Conservation (phyloP, 345 rosid genomes). For the Theobroma cacao region DNA sequence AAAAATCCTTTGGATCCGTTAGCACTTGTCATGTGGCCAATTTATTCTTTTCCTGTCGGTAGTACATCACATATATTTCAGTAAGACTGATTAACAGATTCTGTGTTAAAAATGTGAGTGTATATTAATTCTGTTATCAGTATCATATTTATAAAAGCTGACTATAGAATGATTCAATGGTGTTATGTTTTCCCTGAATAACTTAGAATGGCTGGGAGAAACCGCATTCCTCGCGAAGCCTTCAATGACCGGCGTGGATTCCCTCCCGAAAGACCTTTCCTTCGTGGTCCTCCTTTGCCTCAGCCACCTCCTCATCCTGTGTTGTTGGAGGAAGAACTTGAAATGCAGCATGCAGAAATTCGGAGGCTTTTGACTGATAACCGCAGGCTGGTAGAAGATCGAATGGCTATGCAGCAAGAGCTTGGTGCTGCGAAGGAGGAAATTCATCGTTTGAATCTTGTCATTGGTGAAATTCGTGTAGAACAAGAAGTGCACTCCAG, state of each 20-base stretch:
- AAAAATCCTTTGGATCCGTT: not conserved
- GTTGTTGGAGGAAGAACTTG: conserved; percentile 84
- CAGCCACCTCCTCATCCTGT: conserved; percentile 73
- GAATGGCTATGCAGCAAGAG: conserved; percentile 68
- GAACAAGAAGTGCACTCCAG: conserved; percentile 68
- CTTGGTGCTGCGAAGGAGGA: conserved; percentile 85
- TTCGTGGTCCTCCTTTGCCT: conserved; percentile 62
- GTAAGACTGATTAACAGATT: not conserved
- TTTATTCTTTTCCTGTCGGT: not conserved
- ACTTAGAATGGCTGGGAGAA: conserved; percentile 75
- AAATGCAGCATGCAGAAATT: conserved; percentile 72
- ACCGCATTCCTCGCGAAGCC: conserved; percentile 64
- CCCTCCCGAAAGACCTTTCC: conserved; percentile 59
- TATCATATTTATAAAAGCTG: not conserved
- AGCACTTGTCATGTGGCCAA: too few species aligned
- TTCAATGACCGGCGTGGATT: conserved; percentile 62
- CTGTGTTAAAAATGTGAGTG: not conserved
- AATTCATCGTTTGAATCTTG: conserved; percentile 70
- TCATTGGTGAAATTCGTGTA: conserved; percentile 57
- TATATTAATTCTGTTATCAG: not conserved
- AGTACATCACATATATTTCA: not conserved
- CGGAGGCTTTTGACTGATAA: conserved; percentile 75
- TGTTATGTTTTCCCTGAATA: conserved; percentile 12
- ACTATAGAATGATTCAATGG: not conserved
- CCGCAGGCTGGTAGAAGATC: conserved; percentile 69